Percentiles rank a stretch among this genome's conserved stretches.
phyloP scores from a whole-genome alignment of 768 basidiomycete species.

The Mycena rosella region DNA sequence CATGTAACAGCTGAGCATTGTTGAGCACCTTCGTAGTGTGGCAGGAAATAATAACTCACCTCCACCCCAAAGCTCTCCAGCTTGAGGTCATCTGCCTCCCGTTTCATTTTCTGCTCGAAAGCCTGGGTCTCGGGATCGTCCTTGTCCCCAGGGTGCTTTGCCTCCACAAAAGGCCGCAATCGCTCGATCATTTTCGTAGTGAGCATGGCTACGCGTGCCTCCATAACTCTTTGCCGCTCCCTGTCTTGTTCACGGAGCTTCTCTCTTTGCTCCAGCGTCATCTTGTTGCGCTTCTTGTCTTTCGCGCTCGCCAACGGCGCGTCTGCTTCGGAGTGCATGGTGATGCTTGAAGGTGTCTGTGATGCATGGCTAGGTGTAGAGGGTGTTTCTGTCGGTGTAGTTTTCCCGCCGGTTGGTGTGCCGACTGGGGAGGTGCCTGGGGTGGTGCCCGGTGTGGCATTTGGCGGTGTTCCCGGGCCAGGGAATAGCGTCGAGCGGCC shows the following conservation, averaged over 20 bases:
- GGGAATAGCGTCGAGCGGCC: constrained; percentile 28
- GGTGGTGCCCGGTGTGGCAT: not conserved
- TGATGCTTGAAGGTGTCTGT: constrained; percentile 31
- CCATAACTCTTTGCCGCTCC: constrained; percentile 84
- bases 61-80: constrained; percentile 98
- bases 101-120: constrained; percentile 81
- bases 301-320: constrained; percentile 44
- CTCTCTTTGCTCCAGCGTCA: constrained; percentile 87
- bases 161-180: constrained; percentile 91
- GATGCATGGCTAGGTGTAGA: constrained; percentile 19
- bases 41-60: constrained; percentile 57
- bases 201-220: constrained; percentile 80
- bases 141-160: constrained; percentile 82
- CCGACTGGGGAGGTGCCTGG: not conserved
- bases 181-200: constrained; percentile 87
- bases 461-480: constrained; percentile 23
- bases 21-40: constrained; percentile 4
- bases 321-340: constrained; percentile 38
- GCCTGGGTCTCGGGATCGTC: constrained; percentile 86
- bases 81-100: constrained; percentile 95
- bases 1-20: constrained; percentile 78
- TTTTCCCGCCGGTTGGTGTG: constrained; percentile 1
- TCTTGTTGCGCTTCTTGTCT: constrained; percentile 62
- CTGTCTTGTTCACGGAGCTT: constrained; percentile 86
- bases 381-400: constrained; percentile 30